Evolutionary conservation across 2,329 filamentous ascomycete genomes (phyloP), one percentile per base, ranked within the genome.

Genomic region (Fusarium metavorans): DNA sequence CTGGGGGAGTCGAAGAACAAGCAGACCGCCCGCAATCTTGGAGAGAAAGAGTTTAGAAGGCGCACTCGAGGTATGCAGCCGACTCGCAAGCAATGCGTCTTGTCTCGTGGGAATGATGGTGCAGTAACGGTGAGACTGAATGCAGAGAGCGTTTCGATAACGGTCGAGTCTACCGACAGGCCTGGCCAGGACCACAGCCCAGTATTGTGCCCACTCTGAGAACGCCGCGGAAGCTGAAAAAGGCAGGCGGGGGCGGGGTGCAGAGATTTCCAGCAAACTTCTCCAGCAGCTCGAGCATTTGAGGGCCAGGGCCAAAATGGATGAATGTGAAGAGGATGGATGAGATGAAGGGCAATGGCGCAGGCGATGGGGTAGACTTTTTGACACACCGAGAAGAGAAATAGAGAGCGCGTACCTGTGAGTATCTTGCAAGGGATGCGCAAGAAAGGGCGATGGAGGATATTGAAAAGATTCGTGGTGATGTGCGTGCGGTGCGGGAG

Each of bases 181-280:
- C 39, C 43, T 45, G 67, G 60, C 27, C 48, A 52, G 48, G 25
- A 30, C 48, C 27, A 30, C 27, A 52, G 48, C 25, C 48, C 16
- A 64, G 67, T 68, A 52, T 68, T 39, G 56, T 67, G 65, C 69
- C 74, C 77, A 74, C 68, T 68, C 52, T 57, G 50, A 48, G 61
- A 66, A 66, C 65, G 71, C 65, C 39, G 41, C 59, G 60, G 63
- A 64, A 68, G 67, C 76, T 76, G 72, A 68, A 77, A 76, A 65
- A 66, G 71, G 77, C 75, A 76, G 77, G 77, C 77, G 77, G 77
- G 77, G 77, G 77, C 77, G 77, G 77, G 77, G 77, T 79, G 77
- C 77, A 79, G 77, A 79, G 77, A 79, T 79, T 79, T 77, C 73
- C 72, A 64, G 75, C 58, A 45, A 68, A 54, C 65, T 74, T 76